Base-by-base conservation (phyloP, 192 early-diverging fungal genomes). In the Backusella parvicylindrica region DNA sequence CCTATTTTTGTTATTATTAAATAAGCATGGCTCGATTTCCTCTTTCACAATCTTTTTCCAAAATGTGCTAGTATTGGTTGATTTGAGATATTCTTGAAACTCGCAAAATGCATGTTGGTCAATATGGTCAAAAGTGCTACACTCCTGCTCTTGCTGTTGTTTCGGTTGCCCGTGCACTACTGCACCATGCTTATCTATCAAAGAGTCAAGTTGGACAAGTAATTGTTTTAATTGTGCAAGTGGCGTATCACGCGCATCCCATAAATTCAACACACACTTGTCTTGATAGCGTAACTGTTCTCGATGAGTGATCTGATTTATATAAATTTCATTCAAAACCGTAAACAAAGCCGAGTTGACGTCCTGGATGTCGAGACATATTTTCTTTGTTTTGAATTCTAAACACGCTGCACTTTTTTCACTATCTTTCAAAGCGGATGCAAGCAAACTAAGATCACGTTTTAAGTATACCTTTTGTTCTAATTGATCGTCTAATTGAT, bases 261-360 rank as follows among this genome's bases (percentile, higher is more conserved):
- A 60, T 28, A 28, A 12, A 60, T 60, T 23, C 26, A 60, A 28
- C 2, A 60, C 8, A 28, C 26, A 60, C 26, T 60, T 28, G 23
- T 60, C 26, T 9, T 28, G 21, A 28, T 60, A 1, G 26, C 26
- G 53, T 28, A 60, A 60, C 12, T 26, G 13, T 28, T 60, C 53
- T 60, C 53, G 26, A 26, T 60, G 26, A 26, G 26, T 60, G 21
- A 60, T n/a, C 12, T 60, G 53, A 28, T 28, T 28, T 12, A 60
- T 60, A 23, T 28, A 60, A 60, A 60, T 60, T 60, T 28, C 53
- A 60, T 60, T 60, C 53, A 60, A 60, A 60, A 60, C 53, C 53
- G 53, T 60, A 60, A 60, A 60, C 53, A 60, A 60, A 60, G 53
- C 53, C 53, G 53, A 60, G 53, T 2, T 28, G 11, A 60, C 9